phyloP scores from a whole-genome alignment of 116 monocot genomes.

The Iris pallida region DNA sequence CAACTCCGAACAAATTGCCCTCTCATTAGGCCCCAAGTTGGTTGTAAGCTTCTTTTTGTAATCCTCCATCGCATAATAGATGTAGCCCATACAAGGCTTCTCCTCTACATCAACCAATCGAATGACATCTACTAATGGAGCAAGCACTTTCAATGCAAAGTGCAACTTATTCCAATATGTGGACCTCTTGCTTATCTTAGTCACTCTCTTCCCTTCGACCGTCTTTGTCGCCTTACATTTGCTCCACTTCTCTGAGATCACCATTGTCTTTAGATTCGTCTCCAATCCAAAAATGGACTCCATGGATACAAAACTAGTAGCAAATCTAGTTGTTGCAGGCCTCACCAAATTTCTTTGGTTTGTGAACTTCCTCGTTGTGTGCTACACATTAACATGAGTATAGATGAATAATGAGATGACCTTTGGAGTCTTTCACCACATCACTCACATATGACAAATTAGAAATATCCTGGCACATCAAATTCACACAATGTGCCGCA shows the following conservation, averaged over 20 bases:
- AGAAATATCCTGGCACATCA: too few species aligned
- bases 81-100: slow-evolving; percentile 1
- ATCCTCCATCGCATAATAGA: neutral
- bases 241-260: neutral
- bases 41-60: neutral
- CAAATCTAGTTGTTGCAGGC: neutral
- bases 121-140: neutral
- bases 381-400: neutral
- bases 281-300: neutral
- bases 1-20: neutral
- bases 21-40: neutral
- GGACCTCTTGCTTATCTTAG: neutral
- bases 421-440: neutral
- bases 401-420: neutral
- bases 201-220: neutral
- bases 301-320: slow-evolving; percentile 1
- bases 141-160: slow-evolving; percentile 1
- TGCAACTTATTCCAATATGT: slow-evolving; percentile 2
- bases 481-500: neutral
- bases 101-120: neutral
- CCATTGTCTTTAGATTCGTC: neutral
- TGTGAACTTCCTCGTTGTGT: neutral
- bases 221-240: too few species aligned
- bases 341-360: neutral
- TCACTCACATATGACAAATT: too few species aligned